Base-by-base conservation (phyloP, 805 yeast species). In the Cyberlindnera japonica region DNA sequence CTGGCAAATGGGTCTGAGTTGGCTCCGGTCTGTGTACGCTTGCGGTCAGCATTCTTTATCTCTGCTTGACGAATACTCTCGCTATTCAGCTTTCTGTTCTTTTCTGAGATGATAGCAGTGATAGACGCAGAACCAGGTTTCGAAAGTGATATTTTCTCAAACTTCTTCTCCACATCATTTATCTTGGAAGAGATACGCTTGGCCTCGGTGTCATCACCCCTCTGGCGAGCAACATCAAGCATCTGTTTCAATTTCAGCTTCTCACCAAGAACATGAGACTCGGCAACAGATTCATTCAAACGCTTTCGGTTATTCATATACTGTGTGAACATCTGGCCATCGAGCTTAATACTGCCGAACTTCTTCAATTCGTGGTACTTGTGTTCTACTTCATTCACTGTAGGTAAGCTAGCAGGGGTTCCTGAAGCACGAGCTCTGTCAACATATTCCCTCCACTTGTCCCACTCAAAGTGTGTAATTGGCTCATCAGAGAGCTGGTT, bases 1-100 rank as follows among this genome's bases (percentile, higher is more conserved):
- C 98, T 79, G 50, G 84, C 78, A 63, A 93, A 93, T 17, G 99
- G 98, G 65, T 93, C 86, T 53, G 72, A 77, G 39, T 76, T 69
- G 42, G 64, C 64, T 31, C 52, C 68, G 41, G 71, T 42, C 35
- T 58, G 61, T 54, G 49, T 62, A 56, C 65, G 77, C 50, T 81
- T 74, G 58, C 65, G 68, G 38, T 76, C 81, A 16, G 74, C 72
- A 35, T 83, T 78, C 51, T 70, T 69, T 36, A 79, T 63, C 59
- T 90, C 97, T 1, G 95, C 96, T 53, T 75, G 73, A 56, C 95
- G 80, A 51, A 89, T 78, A 35, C 76, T 77, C 37, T 79, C 79
- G 59, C 80, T 81, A 62, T 91, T 91, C 48, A 83, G 73, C 53
- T 78, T 83, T 60, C 95, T 76, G 63, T 93, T 93, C 55, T 96